Evolutionary conservation across 169 alveolate genomes (phyloP), one percentile per base, ranked within the genome.

Genomic region (Toxoplasma gondii): DNA sequence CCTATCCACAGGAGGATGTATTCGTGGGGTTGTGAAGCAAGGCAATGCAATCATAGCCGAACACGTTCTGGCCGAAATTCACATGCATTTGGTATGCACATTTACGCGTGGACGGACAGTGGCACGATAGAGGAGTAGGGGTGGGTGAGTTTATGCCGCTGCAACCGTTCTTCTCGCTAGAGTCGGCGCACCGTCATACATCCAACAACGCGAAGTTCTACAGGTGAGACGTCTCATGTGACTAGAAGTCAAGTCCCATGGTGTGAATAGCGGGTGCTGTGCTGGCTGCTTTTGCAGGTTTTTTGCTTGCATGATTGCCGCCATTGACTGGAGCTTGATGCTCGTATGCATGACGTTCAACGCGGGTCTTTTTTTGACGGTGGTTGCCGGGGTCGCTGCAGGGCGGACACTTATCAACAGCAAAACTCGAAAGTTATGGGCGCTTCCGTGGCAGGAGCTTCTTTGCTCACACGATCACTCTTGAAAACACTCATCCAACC

Each of bases 261-360:
- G 9, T 16, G 34, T 27, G 74, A 16, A 31, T 64, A 31, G 29
- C 74, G 7, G 7, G 1, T 16, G 74, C 24, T 16, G 7, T 64
- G 7, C 29, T 64, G 74, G n/a, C 7, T n/a, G 70, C 81, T 31
- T 12, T 49, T 88, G 10, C 93, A 93, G 95, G 95, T 38, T 80
- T 0, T 38, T 87, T n/a, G 80, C 93, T 36, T 78, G 86, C 86
- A n/a, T n/a, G 49, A 78, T 78, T 45, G 95, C 83, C 19, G 58
- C 93, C 80, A 93, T 93, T 29, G 95, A 93, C 91, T 93, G 95
- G 95, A 91, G 88, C 39, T 44, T 93, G 84, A 93, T 93, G 93
- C 95, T 93, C 82, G 93, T 93, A 0, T 93, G 95, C 91, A 93
- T 93, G 95, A 93, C 95, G 22, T 93, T 87, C 91, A 93, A 93